A percentile compares a stretch with the other conserved stretches of the same genome.
These are phyloP conservation scores for Backusella parvicylindrica DNA, from an alignment of 192 early-diverging fungal species.

Conservation along the genomic window DNA sequence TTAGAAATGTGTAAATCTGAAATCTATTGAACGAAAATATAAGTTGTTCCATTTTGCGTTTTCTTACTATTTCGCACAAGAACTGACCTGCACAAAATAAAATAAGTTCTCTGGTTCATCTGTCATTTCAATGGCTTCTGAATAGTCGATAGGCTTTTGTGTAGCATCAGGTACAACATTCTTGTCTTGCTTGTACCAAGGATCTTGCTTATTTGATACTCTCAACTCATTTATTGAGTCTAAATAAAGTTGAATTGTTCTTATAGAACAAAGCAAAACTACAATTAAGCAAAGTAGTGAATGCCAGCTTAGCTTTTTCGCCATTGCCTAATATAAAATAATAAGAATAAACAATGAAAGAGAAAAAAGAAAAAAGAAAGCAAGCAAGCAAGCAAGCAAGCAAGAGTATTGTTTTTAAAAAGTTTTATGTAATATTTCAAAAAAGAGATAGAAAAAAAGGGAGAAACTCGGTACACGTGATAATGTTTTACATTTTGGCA, in stretches of 20 bases:
- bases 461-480: background rate
- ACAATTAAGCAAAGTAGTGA: background rate
- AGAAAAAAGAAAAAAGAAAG: background rate
- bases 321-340: background rate
- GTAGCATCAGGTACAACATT: background rate
- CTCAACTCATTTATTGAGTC: slow-evolving; percentile 3
- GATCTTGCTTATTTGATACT: slow-evolving; percentile 5
- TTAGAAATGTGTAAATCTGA: slow-evolving; percentile 86
- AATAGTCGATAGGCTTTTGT: background rate
- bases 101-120: slow-evolving; percentile 52
- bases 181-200: background rate
- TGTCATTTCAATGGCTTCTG: background rate
- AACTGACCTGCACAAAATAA: slow-evolving; percentile 65
- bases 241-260: background rate
- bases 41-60: too few species aligned
- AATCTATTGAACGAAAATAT: slow-evolving; percentile 42
- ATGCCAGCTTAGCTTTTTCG: background rate
- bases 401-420: background rate
- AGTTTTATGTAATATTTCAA: background rate
- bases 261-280: background rate
- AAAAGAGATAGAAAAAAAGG: background rate
- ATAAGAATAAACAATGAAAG: background rate
- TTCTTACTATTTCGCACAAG: too few species aligned
- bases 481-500: slow-evolving; percentile 42
- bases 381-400: too few species aligned